Conservation (phyloP, 2,329 filamentous ascomycete species). For the Diaporthe sp. region DNA sequence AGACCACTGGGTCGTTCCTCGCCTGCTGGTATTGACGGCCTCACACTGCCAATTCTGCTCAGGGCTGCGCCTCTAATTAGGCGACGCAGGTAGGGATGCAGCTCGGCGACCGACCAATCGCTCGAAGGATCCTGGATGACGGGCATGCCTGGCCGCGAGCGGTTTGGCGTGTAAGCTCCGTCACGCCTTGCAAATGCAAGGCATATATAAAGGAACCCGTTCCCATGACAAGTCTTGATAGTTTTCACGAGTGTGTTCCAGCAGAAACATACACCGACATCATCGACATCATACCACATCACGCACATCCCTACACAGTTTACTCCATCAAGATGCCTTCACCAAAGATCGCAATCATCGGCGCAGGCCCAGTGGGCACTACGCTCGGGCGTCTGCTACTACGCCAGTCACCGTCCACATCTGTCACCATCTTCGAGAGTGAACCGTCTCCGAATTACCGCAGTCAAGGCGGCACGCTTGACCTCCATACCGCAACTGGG, state of each 20-base stretch:
- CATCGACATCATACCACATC: neutral
- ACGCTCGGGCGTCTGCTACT: slow-evolving; percentile 67
- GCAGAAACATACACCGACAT: neutral
- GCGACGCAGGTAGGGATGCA: neutral
- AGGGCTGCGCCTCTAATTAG: neutral
- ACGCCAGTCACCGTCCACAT: slow-evolving; percentile 55
- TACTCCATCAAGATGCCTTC: slow-evolving; percentile 42
- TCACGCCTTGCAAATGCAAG: neutral
- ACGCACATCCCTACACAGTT: neutral
- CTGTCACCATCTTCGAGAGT: slow-evolving; percentile 64
- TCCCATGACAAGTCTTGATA: neutral
- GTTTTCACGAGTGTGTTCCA: neutral
- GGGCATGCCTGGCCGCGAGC: neutral
- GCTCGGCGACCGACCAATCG: slow-evolving; percentile 6
- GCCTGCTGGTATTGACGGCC: neutral
- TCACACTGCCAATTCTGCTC: neutral
- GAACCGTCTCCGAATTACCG: slow-evolving; percentile 60
- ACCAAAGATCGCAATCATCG: slow-evolving; percentile 61
- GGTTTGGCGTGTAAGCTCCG: slow-evolving; percentile 10
- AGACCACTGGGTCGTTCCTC: neutral
- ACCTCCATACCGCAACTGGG: slow-evolving; percentile 66
- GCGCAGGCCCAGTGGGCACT: slow-evolving; percentile 63
- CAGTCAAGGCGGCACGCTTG: slow-evolving; percentile 67
- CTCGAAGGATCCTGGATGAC: slow-evolving; percentile 10
- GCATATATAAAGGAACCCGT: neutral